Percentiles rank a stretch among this genome's conserved stretches.
Conservation (phyloP, 768 basidiomycete genomes). For the Suillus lakei region DNA sequence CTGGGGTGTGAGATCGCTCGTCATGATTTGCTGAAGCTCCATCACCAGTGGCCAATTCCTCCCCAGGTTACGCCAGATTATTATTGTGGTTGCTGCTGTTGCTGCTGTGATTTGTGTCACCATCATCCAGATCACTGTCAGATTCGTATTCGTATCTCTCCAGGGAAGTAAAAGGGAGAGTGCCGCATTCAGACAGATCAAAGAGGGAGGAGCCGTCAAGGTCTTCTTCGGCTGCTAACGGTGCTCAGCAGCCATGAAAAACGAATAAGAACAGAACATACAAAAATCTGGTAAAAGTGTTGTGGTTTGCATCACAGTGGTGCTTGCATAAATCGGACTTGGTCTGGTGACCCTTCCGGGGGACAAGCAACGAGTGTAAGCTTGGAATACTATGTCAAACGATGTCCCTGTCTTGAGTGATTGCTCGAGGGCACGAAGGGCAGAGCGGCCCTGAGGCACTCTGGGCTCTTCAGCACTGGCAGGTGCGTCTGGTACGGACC, state of each 20-base stretch:
- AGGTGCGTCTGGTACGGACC: neutral
- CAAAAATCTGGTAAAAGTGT: neutral
- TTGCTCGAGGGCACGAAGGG: conserved; percentile 1
- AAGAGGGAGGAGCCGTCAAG: neutral
- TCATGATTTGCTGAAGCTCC: too few relatives aligned
- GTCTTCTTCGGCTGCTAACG: neutral
- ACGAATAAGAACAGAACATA: neutral
- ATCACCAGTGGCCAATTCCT: too few relatives aligned
- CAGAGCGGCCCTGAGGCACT: neutral
- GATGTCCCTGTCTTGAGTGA: conserved; percentile 9
- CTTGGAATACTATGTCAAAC: conserved; percentile 8
- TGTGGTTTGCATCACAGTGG: conserved; percentile 5
- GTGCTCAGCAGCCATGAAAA: neutral
- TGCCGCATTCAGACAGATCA: neutral
- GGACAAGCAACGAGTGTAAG: neutral
- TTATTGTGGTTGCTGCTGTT: too few relatives aligned
- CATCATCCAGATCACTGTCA: neutral
- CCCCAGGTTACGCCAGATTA: too few relatives aligned
- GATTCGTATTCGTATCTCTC: neutral
- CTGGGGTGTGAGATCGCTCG: neutral
- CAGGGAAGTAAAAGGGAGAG: neutral
- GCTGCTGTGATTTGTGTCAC: too few relatives aligned
- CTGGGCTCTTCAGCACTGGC: neutral
- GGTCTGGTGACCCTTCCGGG: neutral
- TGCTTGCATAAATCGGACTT: conserved; percentile 8